Percentiles rank a stretch among this genome's conserved stretches.
Evolutionary conservation across 345 rosid species (phyloP).

Genomic region (Theobroma cacao): DNA sequence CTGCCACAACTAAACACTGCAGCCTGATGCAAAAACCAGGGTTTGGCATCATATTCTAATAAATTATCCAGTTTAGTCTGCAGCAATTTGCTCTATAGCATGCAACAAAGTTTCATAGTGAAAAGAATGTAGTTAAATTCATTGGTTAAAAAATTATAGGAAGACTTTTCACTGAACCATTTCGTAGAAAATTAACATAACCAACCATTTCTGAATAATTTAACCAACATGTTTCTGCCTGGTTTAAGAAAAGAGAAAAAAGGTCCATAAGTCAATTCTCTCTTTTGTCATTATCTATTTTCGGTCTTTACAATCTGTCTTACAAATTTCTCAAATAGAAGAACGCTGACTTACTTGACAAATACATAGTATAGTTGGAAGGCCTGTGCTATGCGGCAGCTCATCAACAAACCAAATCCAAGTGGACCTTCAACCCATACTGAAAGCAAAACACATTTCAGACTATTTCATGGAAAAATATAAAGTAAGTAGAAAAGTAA

Average conservation of each 20-base stretch:
- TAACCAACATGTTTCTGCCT: neutral
- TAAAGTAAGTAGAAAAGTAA: neutral
- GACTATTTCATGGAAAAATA: neutral
- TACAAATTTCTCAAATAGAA: neutral
- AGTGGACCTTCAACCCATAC: conserved; percentile 95
- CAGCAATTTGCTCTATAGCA: neutral
- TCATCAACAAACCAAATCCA: conserved; percentile 82
- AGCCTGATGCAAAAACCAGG: neutral
- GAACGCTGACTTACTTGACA: conserved; percentile 54
- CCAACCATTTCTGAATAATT: neutral
- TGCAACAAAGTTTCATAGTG: neutral
- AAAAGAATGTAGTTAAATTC: neutral
- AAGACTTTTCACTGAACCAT: neutral
- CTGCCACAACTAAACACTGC: neutral
- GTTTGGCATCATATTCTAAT: neutral
- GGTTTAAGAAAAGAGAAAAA: neutral
- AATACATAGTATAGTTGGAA: conserved; percentile 82
- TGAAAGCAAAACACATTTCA: conserved; percentile 35
- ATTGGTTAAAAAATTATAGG: neutral
- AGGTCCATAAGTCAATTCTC: neutral
- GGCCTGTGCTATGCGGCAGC: conserved; percentile 85
- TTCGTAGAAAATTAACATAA: neutral
- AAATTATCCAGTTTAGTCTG: neutral
- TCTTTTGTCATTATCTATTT: neutral
- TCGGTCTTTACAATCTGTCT: neutral